Evolutionary conservation across 768 basidiomycete genomes (phyloP).

Genomic region (Phlegmacium glaucopus): DNA sequence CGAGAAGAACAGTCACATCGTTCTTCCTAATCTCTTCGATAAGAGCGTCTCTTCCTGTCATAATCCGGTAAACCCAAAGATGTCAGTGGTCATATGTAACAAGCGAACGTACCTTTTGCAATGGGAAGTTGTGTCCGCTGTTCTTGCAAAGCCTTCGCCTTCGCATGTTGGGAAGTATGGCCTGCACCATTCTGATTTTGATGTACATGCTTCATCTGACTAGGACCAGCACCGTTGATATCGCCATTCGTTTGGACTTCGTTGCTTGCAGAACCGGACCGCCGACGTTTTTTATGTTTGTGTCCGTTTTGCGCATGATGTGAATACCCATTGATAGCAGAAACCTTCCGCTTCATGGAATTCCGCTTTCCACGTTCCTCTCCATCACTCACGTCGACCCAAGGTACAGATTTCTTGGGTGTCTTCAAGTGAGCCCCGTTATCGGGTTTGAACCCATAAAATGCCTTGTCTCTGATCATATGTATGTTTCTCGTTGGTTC

Average conservation of each 20-base stretch:
- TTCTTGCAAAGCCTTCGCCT: slow-evolving; percentile 45
- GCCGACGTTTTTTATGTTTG: slow-evolving; percentile 32
- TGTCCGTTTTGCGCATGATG: slow-evolving; percentile 18
- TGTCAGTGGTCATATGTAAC: neutral
- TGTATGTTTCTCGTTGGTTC: slow-evolving; percentile 13
- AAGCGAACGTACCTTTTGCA: slow-evolving; percentile 54
- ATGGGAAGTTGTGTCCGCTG: slow-evolving; percentile 76
- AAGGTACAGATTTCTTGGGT: slow-evolving; percentile 29
- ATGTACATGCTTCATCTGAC: slow-evolving; percentile 8
- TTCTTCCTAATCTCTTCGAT: slow-evolving; percentile 69
- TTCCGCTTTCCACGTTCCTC: slow-evolving; percentile 28
- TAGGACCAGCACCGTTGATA: slow-evolving; percentile 11
- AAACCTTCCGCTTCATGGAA: slow-evolving; percentile 26
- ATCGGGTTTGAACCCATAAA: slow-evolving; percentile 19
- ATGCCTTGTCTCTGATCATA: slow-evolving; percentile 18
- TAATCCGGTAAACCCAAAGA: slow-evolving; percentile 1
- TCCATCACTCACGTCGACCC: slow-evolving; percentile 40
- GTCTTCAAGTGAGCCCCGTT: slow-evolving; percentile 23
- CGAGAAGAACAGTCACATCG: slow-evolving; percentile 86
- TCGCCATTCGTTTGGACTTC: slow-evolving; percentile 8
- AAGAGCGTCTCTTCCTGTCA: slow-evolving; percentile 69
- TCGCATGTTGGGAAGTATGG: slow-evolving; percentile 19
- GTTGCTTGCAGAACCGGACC: slow-evolving; percentile 16
- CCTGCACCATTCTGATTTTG: slow-evolving; percentile 18
- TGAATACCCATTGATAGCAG: slow-evolving; percentile 22